phyloP scores from a whole-genome alignment of 768 basidiomycete genomes.

The Rhodosporidiobolus odoratus region DNA sequence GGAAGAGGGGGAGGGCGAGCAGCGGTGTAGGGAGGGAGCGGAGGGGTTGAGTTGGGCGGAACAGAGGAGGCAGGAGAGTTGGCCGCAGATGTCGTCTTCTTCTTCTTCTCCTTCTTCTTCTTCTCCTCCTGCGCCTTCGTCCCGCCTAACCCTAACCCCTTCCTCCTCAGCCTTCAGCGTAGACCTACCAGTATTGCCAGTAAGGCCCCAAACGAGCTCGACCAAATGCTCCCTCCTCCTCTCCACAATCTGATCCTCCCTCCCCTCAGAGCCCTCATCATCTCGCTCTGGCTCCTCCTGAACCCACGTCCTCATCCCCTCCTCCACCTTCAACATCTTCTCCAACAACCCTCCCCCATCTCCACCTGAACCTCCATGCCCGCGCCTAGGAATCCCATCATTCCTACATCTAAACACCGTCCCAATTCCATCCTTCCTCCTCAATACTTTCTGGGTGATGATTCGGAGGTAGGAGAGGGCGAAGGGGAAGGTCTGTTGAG shows the following conservation, averaged over 20 bases:
- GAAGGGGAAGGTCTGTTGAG: not conserved
- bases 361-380: no score
- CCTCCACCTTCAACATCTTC: not conserved
- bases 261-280: not conserved
- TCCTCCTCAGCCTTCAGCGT: no score
- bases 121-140: not conserved
- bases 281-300: not conserved
- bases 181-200: no score
- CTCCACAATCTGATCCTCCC: not conserved
- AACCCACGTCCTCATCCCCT: not conserved
- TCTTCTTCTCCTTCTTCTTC: not conserved
- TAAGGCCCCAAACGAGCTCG: not conserved
- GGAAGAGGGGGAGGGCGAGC: not conserved
- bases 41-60: not conserved
- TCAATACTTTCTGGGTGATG: not conserved
- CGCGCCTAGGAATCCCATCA: no score
- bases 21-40: not conserved
- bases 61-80: not conserved
- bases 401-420: not conserved
- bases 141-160: conserved; percentile 2
- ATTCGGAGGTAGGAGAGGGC: not conserved
- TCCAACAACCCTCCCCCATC: not conserved
- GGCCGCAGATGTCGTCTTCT: not conserved
- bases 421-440: not conserved
- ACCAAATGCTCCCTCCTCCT: not conserved